phyloP scores from a whole-genome alignment of 768 basidiomycete species.

The Leccinum sublutescens region DNA sequence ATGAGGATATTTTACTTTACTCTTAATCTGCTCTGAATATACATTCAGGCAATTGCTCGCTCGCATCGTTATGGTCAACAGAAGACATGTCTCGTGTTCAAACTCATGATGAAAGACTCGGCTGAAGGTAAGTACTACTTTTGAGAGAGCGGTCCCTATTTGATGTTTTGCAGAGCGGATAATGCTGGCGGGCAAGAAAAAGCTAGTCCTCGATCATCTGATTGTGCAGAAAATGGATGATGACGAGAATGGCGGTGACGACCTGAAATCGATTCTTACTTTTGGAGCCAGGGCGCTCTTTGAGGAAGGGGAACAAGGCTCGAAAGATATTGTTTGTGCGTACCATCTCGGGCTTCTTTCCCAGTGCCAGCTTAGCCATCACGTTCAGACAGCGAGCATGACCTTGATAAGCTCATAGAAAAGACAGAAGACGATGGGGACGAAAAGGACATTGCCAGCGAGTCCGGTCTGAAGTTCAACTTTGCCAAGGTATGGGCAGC shows the following conservation, averaged over 20 bases:
- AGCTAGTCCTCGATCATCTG: slow-evolving; percentile 89
- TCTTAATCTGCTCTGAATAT: slow-evolving; percentile 7
- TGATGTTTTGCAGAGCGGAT: slow-evolving; percentile 69
- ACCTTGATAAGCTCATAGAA: slow-evolving; percentile 84
- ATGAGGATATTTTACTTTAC: slow-evolving; percentile 23
- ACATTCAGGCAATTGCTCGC: slow-evolving; percentile 81
- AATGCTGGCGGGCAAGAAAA: slow-evolving; percentile 91
- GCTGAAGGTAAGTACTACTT: slow-evolving; percentile 66
- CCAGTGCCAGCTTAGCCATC: background rate
- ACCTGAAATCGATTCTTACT: slow-evolving; percentile 86
- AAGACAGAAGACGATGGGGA: slow-evolving; percentile 75
- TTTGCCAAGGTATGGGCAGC: slow-evolving; percentile 94
- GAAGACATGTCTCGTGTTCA: slow-evolving; percentile 94
- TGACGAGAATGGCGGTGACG: slow-evolving; percentile 67
- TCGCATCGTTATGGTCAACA: slow-evolving; percentile 94
- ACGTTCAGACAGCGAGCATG: slow-evolving; percentile 66
- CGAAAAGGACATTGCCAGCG: slow-evolving; percentile 47
- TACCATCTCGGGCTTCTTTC: slow-evolving; percentile 5
- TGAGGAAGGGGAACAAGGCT: slow-evolving; percentile 52
- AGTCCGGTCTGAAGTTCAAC: slow-evolving; percentile 63
- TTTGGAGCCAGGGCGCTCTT: slow-evolving; percentile 88
- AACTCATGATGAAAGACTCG: slow-evolving; percentile 92
- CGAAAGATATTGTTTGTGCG: slow-evolving; percentile 71
- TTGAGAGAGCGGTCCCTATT: background rate
- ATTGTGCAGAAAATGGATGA: slow-evolving; percentile 97